A percentile compares a stretch with the other conserved stretches of the same genome.
Conservation (phyloP, 345 rosid species). For the Combretum micranthum region DNA sequence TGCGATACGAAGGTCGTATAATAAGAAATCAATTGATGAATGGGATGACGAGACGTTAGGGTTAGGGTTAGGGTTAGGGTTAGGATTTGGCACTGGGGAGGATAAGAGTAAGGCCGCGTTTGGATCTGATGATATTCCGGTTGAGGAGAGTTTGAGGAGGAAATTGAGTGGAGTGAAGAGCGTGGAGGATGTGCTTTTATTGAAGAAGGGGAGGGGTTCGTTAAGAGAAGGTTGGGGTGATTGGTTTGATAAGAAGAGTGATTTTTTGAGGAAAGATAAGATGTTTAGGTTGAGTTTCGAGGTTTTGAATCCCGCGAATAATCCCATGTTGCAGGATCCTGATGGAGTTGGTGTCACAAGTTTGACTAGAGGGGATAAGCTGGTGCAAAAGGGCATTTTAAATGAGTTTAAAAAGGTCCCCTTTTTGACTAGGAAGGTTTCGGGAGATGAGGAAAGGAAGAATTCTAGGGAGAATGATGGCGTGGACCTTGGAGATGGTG, state of each 20-base stretch:
- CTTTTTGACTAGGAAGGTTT: slow-evolving; percentile 53
- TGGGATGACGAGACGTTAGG: slow-evolving; percentile 78
- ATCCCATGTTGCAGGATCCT: slow-evolving; percentile 90
- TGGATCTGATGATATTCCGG: slow-evolving; percentile 73
- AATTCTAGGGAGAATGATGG: slow-evolving; percentile 13
- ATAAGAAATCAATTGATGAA: slow-evolving; percentile 67
- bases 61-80: not conserved
- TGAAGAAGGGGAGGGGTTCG: slow-evolving; percentile 52
- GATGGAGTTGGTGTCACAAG: slow-evolving; percentile 72
- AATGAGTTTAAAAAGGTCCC: slow-evolving; percentile 58
- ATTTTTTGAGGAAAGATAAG: slow-evolving; percentile 73
- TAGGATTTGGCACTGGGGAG: not conserved
- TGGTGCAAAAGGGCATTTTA: slow-evolving; percentile 61
- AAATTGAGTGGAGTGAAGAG: slow-evolving; percentile 55
- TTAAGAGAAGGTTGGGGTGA: slow-evolving; percentile 92
- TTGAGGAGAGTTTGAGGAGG: slow-evolving; percentile 66
- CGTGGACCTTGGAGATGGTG: slow-evolving; percentile 5
- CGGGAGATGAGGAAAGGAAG: slow-evolving; percentile 12
- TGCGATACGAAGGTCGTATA: slow-evolving; percentile 46
- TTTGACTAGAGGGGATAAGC: slow-evolving; percentile 67
- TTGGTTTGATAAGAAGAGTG: slow-evolving; percentile 92
- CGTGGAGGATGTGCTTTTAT: slow-evolving; percentile 66
- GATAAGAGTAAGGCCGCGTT: slow-evolving; percentile 41
- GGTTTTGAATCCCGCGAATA: slow-evolving; percentile 68
- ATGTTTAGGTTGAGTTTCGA: slow-evolving; percentile 81